Percentiles rank a stretch among this genome's conserved stretches.
Conservation (phyloP, 1,284 basidiomycete species). For the Leucoagaricus sp. region DNA sequence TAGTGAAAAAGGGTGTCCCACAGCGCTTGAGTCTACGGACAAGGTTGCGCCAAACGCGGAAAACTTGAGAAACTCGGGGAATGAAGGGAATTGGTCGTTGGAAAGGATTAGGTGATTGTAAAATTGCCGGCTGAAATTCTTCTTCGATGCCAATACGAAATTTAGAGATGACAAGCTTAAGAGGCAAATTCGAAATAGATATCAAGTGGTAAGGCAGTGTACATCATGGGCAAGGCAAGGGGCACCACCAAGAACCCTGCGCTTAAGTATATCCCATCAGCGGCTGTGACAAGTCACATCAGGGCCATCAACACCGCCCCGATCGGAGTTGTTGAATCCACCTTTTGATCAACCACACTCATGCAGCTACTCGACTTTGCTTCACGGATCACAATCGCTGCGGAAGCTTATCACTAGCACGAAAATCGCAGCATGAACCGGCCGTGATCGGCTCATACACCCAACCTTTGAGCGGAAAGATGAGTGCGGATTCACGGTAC, state of each 20-base stretch:
- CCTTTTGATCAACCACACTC: too few relatives aligned
- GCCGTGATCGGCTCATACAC: too few relatives aligned
- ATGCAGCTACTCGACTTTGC: too few relatives aligned
- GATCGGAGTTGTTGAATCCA: too few relatives aligned
- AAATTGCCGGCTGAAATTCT: neutral
- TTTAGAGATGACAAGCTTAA: slow-evolving; percentile 3
- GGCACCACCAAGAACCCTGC: neutral
- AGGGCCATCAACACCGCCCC: too few relatives aligned
- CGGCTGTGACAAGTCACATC: slow-evolving; percentile 8
- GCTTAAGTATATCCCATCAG: neutral
- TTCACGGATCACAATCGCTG: too few relatives aligned
- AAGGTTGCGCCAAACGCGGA: slow-evolving; percentile 2
- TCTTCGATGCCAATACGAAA: neutral
- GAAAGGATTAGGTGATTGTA: neutral
- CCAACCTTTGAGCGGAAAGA: too few relatives aligned
- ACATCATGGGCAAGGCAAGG: neutral
- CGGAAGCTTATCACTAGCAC: too few relatives aligned
- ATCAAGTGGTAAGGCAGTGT: neutral
- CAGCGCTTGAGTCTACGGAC: neutral
- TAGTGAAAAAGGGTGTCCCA: slow-evolving; percentile 1
- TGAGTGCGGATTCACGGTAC: too few relatives aligned
- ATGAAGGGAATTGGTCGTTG: slow-evolving; percentile 3
- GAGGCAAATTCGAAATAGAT: slow-evolving; percentile 6
- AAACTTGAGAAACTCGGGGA: slow-evolving; percentile 7
- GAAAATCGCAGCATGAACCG: too few relatives aligned